Evolutionary conservation across 164 flowering plant genomes (phyloP).

Genomic region (Amborella trichopoda): DNA sequence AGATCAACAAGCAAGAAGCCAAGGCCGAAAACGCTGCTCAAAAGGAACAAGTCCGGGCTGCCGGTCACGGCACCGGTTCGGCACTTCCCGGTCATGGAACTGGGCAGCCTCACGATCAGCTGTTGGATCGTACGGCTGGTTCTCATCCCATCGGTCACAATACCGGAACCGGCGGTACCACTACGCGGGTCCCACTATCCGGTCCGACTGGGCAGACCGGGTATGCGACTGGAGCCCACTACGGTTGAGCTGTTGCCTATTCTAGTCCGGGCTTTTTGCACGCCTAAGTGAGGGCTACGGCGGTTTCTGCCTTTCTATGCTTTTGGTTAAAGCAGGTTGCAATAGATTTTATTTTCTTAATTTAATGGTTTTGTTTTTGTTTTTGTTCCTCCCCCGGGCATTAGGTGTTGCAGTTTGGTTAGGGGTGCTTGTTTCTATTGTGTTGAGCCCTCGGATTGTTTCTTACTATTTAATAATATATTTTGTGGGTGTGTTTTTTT

Average conservation of each 20-base stretch:
- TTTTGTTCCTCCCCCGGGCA: no score
- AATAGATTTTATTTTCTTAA: no score
- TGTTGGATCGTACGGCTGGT: background rate
- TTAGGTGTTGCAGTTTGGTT: no score
- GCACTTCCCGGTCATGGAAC: background rate
- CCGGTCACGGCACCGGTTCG: slow-evolving; percentile 9
- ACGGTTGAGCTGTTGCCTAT: background rate
- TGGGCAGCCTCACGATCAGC: background rate
- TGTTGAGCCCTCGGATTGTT: no score
- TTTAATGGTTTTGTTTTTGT: no score
- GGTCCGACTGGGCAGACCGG: background rate
- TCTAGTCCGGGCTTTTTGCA: no score
- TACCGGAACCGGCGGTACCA: background rate
- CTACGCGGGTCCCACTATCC: background rate
- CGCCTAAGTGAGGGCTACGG: no score
- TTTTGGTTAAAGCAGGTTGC: no score
- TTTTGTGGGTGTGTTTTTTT: no score
- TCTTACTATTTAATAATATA: no score
- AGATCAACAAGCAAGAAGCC: slow-evolving; percentile 33
- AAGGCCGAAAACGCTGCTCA: slow-evolving; percentile 22
- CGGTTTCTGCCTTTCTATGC: no score
- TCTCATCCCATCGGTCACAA: background rate
- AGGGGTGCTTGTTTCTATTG: no score
- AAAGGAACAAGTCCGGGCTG: slow-evolving; percentile 15
- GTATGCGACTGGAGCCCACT: background rate